Percentiles rank a stretch among this genome's conserved stretches.
Evolutionary conservation across 257 asterid species (phyloP).

Genomic region (Nicotiana paniculata): DNA sequence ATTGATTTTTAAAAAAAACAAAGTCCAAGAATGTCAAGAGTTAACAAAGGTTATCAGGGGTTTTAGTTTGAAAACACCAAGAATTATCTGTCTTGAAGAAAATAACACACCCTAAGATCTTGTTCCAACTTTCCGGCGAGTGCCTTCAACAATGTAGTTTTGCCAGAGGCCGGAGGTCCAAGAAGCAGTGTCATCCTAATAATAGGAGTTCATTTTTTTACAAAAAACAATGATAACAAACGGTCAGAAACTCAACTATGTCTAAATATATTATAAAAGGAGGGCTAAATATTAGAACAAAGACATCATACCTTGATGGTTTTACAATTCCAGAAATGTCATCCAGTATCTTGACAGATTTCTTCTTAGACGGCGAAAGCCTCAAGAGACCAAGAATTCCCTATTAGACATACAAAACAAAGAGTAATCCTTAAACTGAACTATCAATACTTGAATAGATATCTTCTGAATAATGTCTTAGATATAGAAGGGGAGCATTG

Average conservation of each 20-base stretch:
- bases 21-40: neutral
- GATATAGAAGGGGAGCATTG: neutral
- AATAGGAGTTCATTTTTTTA: neutral
- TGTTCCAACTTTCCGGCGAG: slow-evolving; percentile 72
- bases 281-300: neutral
- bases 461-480: neutral
- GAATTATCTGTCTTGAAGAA: neutral
- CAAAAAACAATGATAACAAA: neutral
- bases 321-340: slow-evolving; percentile 68
- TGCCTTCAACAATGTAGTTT: slow-evolving; percentile 74
- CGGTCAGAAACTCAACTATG: slow-evolving; percentile 27
- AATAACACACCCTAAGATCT: slow-evolving; percentile 43
- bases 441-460: neutral
- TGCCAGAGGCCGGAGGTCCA: slow-evolving; percentile 96
- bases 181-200: slow-evolving; percentile 89
- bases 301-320: slow-evolving; percentile 66
- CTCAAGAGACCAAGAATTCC: slow-evolving; percentile 47
- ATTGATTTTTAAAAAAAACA: neutral
- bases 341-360: slow-evolving; percentile 60
- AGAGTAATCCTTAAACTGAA: neutral
- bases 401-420: slow-evolving; percentile 22
- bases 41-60: neutral
- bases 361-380: slow-evolving; percentile 55
- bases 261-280: neutral
- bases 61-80: neutral